Base-by-base conservation (phyloP, 1,139 yeast species). In the Yamadazyma membranifaciens region DNA sequence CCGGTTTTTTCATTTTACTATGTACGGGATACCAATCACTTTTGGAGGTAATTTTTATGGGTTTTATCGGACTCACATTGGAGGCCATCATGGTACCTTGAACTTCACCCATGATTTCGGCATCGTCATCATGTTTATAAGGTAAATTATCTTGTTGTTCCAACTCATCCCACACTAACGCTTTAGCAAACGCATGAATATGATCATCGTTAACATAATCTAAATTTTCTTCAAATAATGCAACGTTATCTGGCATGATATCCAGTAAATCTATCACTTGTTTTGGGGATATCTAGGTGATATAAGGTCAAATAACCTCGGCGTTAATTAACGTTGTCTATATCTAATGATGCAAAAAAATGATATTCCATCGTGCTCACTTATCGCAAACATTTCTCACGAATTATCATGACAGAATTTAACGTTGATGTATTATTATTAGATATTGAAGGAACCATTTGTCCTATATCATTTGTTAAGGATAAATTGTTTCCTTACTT, bases 371-470 rank as follows among this genome's bases (percentile, higher is more conserved):
- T 29, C 33, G 25, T 10, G 22, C 25, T 31, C 24, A 15, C 17
- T 15, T 13, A 26, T 26, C 31, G 31, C 31, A 14, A 28, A 14
- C 12, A 12, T 12, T 13, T 5, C 5, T 26, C 4, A 26, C n/a
- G n/a, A n/a, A n/a, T n/a, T n/a, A n/a, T n/a, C n/a, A n/a, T n/a
- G n/a, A n/a, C n/a, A n/a, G n/a, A 22, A 22, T 22, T 22, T 9
- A 26, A 9, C 13, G 31, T 37, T 3, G 39, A 42, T 20, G 40
- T 42, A 2, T 41, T 49, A 10, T 16, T 50, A 2, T 31, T 87
- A 9, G 97, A 88, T 52, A 87, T 88, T 22, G 97, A 91, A 57
- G 98, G 98, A 14, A 89, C 97, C 0, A 80, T 91, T 16, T 89
- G 97, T 57, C 91, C 96, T 3, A 88, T 89, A 27, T 74, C 89